Conservation (phyloP, 495 filamentous ascomycete genomes). For the Achaetomiella virescens region DNA sequence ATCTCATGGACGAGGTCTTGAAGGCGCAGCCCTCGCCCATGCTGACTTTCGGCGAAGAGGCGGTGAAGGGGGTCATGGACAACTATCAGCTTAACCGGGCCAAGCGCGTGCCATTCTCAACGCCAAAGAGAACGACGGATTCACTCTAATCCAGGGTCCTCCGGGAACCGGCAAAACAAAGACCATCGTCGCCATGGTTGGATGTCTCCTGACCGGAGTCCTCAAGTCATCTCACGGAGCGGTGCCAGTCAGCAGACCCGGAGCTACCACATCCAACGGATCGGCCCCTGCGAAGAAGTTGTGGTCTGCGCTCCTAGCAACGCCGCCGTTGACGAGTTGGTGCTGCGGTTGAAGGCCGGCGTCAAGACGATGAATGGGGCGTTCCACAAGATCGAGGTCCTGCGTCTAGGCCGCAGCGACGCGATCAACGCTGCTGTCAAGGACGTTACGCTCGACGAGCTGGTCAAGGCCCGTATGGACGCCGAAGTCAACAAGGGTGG, state of each 20-base stretch:
- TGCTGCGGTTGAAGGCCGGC: constrained; percentile 84
- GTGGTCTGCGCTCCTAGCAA: constrained; percentile 95
- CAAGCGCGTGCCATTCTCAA: constrained; percentile 91
- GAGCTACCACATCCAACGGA: constrained; percentile 26
- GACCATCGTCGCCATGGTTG: constrained; percentile 93
- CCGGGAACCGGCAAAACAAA: constrained; percentile 98
- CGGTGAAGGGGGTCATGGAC: constrained; percentile 56
- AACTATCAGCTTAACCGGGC: constrained; percentile 81
- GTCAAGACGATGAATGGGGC: constrained; percentile 72
- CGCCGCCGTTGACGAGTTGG: constrained; percentile 92
- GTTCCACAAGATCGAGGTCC: constrained; percentile 66
- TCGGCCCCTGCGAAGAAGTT: constrained; percentile 62
- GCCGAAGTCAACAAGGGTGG: constrained; percentile 42
- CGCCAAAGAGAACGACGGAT: constrained; percentile 88
- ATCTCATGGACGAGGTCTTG: constrained; percentile 86
- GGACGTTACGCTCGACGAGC: constrained; percentile 90
- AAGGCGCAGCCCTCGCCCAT: constrained; percentile 83
- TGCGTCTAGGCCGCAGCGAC: constrained; percentile 88
- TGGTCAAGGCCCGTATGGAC: constrained; percentile 69
- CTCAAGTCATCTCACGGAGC: constrained; percentile 43
- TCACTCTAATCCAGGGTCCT: constrained; percentile 92
- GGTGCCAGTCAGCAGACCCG: constrained; percentile 47
- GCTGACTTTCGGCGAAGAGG: constrained; percentile 67
- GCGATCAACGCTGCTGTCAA: constrained; percentile 84
- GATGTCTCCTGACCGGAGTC: constrained; percentile 66